phyloP scores from a whole-genome alignment of 2,329 filamentous ascomycete species.

The Fusarium sp. region DNA sequence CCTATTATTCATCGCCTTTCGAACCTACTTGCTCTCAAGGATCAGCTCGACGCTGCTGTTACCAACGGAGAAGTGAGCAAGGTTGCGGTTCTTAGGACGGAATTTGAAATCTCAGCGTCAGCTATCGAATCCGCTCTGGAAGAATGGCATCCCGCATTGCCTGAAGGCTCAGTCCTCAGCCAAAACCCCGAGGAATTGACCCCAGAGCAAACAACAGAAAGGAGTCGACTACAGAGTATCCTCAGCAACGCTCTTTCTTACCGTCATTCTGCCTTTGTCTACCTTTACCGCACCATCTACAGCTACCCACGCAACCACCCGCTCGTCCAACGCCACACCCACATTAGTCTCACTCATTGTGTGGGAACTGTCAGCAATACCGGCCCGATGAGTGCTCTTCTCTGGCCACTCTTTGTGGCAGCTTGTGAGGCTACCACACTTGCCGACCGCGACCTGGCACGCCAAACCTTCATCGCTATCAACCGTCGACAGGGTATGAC shows the following conservation, averaged over 20 bases:
- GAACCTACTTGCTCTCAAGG: slow-evolving; percentile 65
- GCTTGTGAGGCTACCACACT: slow-evolving; percentile 67
- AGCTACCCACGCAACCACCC: slow-evolving; percentile 59
- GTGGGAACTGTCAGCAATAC: slow-evolving; percentile 64
- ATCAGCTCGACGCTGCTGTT: slow-evolving; percentile 61
- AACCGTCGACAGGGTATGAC: slow-evolving; percentile 72
- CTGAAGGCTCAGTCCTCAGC: slow-evolving; percentile 49
- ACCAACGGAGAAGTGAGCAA: slow-evolving; percentile 56
- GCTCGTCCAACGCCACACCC: slow-evolving; percentile 66
- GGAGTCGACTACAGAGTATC: slow-evolving; percentile 63
- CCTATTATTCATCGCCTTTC: slow-evolving; percentile 72
- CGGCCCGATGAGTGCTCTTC: slow-evolving; percentile 72
- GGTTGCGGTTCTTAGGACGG: slow-evolving; percentile 60
- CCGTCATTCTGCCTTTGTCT: slow-evolving; percentile 68
- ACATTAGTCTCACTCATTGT: slow-evolving; percentile 64
- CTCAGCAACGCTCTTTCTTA: slow-evolving; percentile 71
- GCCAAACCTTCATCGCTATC: slow-evolving; percentile 64
- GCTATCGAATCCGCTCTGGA: slow-evolving; percentile 67
- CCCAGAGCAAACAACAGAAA: slow-evolving; percentile 48
- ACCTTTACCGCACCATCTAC: slow-evolving; percentile 67
- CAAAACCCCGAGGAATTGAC: slow-evolving; percentile 40
- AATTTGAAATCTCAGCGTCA: slow-evolving; percentile 63
- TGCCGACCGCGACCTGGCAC: slow-evolving; percentile 64
- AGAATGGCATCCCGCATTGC: slow-evolving; percentile 66
- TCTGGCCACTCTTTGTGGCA: slow-evolving; percentile 74